These are phyloP conservation scores for Penicillium soppii DNA, from an alignment of 495 filamentous ascomycete species.

Conservation along the genomic window DNA sequence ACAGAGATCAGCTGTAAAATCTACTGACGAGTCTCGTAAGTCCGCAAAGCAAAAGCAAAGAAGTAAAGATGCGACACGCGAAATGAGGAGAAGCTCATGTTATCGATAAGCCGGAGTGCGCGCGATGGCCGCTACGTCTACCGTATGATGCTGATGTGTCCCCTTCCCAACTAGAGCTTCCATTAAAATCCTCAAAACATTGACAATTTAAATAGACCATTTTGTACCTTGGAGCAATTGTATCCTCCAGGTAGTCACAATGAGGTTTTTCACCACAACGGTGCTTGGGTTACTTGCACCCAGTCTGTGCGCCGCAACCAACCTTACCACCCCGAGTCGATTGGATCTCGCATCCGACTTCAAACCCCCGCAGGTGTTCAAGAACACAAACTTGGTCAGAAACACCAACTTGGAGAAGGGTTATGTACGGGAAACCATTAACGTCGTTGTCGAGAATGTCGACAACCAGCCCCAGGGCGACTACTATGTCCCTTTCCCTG, in stretches of 20 bases:
- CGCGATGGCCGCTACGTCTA: slow-evolving; percentile 36
- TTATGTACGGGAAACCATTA: slow-evolving; percentile 85
- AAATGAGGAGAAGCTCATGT: slow-evolving; percentile 28
- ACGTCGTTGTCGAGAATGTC: slow-evolving; percentile 90
- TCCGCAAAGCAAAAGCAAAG: slow-evolving; percentile 7
- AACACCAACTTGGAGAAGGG: slow-evolving; percentile 89
- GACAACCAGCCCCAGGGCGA: slow-evolving; percentile 72
- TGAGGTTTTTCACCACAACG: slow-evolving; percentile 46
- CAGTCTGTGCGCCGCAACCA: slow-evolving; percentile 37
- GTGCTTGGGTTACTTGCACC: slow-evolving; percentile 39
- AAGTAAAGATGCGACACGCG: slow-evolving; percentile 15
- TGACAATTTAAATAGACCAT: slow-evolving; percentile 13
- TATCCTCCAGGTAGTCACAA: slow-evolving; percentile 28
- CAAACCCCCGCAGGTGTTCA: slow-evolving; percentile 85
- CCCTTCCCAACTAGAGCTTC: slow-evolving; percentile 7
- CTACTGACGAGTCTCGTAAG: background rate
- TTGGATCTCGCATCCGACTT: slow-evolving; percentile 67
- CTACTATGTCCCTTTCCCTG: slow-evolving; percentile 85
- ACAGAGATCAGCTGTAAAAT: background rate
- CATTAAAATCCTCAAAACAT: slow-evolving; percentile 14
- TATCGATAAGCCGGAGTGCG: slow-evolving; percentile 38
- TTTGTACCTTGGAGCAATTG: slow-evolving; percentile 29
- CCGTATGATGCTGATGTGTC: slow-evolving; percentile 30
- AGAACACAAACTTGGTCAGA: slow-evolving; percentile 87
- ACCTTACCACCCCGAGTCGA: slow-evolving; percentile 27